Base-by-base conservation (phyloP, 202 grass and related monocot species). In the Carex sylvatica region DNA sequence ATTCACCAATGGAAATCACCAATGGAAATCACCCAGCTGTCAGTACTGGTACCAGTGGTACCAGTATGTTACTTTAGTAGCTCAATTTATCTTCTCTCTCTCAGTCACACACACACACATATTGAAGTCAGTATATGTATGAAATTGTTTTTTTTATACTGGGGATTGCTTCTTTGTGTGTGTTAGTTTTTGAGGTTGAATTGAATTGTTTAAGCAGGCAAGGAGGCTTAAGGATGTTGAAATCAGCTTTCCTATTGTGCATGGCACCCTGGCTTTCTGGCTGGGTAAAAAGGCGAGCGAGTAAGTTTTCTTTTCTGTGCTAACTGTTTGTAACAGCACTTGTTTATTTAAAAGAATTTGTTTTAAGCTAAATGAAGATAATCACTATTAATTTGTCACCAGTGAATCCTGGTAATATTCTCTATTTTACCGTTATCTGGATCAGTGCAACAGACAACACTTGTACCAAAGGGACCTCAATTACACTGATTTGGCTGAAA, bases 241-340 rank as follows among this genome's bases (percentile, higher is more conserved):
- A 74, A 90, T 98, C 61, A 91, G 89, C 80, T 93, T 98, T 76
- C 95, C 92, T 10, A 91, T 98, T 80, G 95, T 98, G 4, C 92
- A 93, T 31, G 92, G 95, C 42, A 95, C 85, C 54, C 93, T 95
- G 81, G 92, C 95, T 6, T 98, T 93, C 62, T 98, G 90, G 87
- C 89, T 95, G 14, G 95, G 95, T 33, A 98, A 98, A 90, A 98
- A 89, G 60, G 95, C 95, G 24, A 98, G 88, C 87, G 90, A 98
- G 92, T 98, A 91, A 88, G 90, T 59, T 36, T 42, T 40, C 20
- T 1, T 28, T 58, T 79, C 2, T 22, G 2, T 23, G 0, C 66
- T 5, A 56, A 6, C 53, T 55, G 1, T 5, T 62, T 70, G 9
- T 58, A 10, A 28, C n/a, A 33, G 44, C 36, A 12, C 12, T 70